A percentile compares a stretch with the other conserved stretches of the same genome.
These are phyloP conservation scores for Diospyros kaki DNA, from an alignment of 148 eudicot genomes.

Conservation along the genomic window DNA sequence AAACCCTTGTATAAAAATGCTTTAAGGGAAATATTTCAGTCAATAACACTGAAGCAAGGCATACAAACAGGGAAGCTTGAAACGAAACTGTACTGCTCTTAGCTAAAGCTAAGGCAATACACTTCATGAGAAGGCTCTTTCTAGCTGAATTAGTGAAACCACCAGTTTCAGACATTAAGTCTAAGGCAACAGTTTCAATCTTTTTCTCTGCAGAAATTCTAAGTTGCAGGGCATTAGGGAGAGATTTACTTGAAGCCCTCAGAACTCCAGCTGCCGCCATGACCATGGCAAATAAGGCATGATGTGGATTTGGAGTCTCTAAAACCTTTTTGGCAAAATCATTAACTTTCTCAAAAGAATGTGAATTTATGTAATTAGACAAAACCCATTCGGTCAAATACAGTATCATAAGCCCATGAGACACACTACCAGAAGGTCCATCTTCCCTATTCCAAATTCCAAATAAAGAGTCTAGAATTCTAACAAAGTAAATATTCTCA, in stretches of 20 bases:
- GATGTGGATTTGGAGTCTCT: conserved; percentile 33
- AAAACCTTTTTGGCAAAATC: conserved; percentile 37
- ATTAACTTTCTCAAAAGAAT: conserved; percentile 42
- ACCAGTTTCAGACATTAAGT: conserved; percentile 39
- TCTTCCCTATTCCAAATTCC: conserved; percentile 52
- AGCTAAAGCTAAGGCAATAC: conserved; percentile 74
- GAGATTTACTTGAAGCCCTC: conserved; percentile 56
- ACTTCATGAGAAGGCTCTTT: conserved; percentile 43
- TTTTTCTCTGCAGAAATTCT: conserved; percentile 51
- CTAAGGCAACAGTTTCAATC: conserved; percentile 52
- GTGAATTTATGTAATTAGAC: conserved; percentile 39
- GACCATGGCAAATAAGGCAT: conserved; percentile 48
- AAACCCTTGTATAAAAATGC: conserved; percentile 38
- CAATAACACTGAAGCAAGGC: conserved; percentile 66
- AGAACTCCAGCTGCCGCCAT: conserved; percentile 91
- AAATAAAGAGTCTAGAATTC: conserved; percentile 49
- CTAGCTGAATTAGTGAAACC: conserved; percentile 10
- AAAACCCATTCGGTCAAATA: conserved; percentile 89
- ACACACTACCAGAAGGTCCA: conserved; percentile 33
- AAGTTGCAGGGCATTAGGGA: conserved; percentile 31
- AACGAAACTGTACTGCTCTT: conserved; percentile 56
- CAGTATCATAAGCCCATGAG: conserved; percentile 68
- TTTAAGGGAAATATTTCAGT: conserved; percentile 74
- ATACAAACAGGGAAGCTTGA: conserved; percentile 42
- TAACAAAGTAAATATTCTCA: conserved; percentile 35